Conservation (phyloP, 495 filamentous ascomycete species). For the Astrothelium macrocarpum region DNA sequence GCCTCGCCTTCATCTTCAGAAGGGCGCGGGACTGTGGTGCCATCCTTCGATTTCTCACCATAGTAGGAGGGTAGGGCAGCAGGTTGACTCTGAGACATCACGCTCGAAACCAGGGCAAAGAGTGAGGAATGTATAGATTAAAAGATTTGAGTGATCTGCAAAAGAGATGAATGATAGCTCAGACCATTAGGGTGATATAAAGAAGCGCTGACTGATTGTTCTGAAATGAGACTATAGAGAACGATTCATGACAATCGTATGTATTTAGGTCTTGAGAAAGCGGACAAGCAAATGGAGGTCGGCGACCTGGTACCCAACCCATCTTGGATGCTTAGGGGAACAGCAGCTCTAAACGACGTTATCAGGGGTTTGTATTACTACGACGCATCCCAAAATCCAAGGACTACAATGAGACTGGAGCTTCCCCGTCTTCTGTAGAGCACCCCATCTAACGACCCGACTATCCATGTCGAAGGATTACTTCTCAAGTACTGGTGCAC, state of each 20-base stretch:
- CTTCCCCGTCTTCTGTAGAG: no score
- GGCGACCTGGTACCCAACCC: neutral
- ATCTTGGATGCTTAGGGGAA: neutral
- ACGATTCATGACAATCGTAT: neutral
- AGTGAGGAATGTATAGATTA: neutral
- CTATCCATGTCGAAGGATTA: neutral
- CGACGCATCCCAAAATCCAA: no score
- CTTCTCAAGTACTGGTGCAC: neutral
- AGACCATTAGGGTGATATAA: neutral
- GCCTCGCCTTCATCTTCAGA: neutral
- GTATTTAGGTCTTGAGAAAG: neutral
- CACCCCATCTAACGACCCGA: no score
- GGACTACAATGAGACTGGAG: neutral
- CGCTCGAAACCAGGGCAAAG: no score
- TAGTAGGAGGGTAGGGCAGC: neutral
- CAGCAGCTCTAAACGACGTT: neutral
- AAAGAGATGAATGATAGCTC: neutral
- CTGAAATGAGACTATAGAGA: neutral
- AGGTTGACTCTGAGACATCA: neutral
- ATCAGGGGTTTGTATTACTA: no score
- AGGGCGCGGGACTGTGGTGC: neutral
- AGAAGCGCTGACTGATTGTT: neutral
- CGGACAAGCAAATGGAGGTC: neutral
- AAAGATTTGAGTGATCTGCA: neutral
- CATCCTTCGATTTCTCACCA: neutral